These are phyloP conservation scores for Podila clonocystis DNA, from an alignment of 192 early-diverging fungal genomes.

Conservation along the genomic window DNA sequence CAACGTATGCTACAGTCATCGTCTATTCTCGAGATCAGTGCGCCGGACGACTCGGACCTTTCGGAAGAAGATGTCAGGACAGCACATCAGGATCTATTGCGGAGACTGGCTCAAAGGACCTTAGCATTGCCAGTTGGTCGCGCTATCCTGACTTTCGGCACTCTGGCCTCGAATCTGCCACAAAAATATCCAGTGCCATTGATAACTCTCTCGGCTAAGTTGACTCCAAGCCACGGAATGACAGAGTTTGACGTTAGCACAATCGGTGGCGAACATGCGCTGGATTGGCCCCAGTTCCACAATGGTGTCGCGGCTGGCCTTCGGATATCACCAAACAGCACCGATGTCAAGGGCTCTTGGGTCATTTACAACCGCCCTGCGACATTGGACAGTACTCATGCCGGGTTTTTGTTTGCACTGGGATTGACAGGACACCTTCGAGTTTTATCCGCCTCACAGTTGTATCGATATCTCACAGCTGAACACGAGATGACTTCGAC, in stretches of 20 bases:
- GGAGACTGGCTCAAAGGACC: constrained; percentile 53
- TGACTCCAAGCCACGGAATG: constrained; percentile 70
- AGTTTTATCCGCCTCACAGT: constrained; percentile 70
- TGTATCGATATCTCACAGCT: constrained; percentile 68
- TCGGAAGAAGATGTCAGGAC: constrained; percentile 36
- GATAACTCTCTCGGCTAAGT: constrained; percentile 65
- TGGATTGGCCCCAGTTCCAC: constrained; percentile 90
- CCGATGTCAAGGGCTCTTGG: constrained; percentile 77
- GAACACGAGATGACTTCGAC: constrained; percentile 75
- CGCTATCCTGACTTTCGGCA: constrained; percentile 75
- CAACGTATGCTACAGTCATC: constrained; percentile 59
- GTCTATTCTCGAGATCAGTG: constrained; percentile 29
- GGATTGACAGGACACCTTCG: constrained; percentile 83
- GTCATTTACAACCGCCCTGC: constrained; percentile 77
- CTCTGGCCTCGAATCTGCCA: constrained; percentile 59
- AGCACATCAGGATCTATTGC: constrained; percentile 17
- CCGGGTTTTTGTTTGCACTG: constrained; percentile 83
- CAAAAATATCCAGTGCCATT: constrained; percentile 67
- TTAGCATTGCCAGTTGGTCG: constrained; percentile 74
- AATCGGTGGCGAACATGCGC: constrained; percentile 50
- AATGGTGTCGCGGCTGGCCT: constrained; percentile 86
- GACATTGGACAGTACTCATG: constrained; percentile 69
- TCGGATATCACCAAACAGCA: constrained; percentile 65
- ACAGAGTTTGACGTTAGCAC: constrained; percentile 60
- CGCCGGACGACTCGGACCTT: constrained; percentile 25